Evolutionary conservation across 2,329 filamentous ascomycete genomes (phyloP).

Genomic region (Aspergillus sp.): DNA sequence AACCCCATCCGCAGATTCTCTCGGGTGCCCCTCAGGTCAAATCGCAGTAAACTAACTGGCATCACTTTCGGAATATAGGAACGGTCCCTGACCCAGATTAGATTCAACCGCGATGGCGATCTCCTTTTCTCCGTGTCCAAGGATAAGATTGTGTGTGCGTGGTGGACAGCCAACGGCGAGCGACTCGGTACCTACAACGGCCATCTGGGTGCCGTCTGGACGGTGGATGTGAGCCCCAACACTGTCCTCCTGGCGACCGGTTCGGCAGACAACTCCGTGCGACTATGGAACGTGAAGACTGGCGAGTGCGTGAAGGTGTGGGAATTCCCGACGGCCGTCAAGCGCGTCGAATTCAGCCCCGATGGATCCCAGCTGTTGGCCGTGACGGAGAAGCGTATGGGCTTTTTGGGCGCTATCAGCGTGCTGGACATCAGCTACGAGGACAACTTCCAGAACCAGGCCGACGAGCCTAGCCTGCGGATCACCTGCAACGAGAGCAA

Average conservation of each 20-base stretch:
- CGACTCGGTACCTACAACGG: constrained; percentile 94
- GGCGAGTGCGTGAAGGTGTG: constrained; percentile 93
- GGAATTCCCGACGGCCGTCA: constrained; percentile 96
- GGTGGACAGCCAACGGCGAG: constrained; percentile 98
- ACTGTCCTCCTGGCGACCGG: constrained; percentile 89
- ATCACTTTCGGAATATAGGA: constrained; percentile 51
- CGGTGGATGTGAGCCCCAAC: constrained; percentile 92
- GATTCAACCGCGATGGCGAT: constrained; percentile 94
- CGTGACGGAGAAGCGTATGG: constrained; percentile 98
- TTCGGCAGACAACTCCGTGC: constrained; percentile 96
- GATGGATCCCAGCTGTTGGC: constrained; percentile 87
- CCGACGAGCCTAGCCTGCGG: constrained; percentile 74
- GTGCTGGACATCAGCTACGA: constrained; percentile 87
- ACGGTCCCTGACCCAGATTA: constrained; percentile 92
- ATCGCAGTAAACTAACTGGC: constrained; percentile 15
- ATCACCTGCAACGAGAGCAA: constrained; percentile 96
- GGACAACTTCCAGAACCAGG: constrained; percentile 68
- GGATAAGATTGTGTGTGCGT: constrained; percentile 94
- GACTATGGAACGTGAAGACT: constrained; percentile 92
- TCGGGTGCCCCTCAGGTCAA: neutral
- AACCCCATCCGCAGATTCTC: constrained; percentile 7
- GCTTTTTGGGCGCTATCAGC: constrained; percentile 88
- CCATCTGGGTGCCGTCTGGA: constrained; percentile 98
- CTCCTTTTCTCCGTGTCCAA: constrained; percentile 94
- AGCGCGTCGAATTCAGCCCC: constrained; percentile 95